Conservation (phyloP, 768 basidiomycete species). For the Pulveroboletus sp. region DNA sequence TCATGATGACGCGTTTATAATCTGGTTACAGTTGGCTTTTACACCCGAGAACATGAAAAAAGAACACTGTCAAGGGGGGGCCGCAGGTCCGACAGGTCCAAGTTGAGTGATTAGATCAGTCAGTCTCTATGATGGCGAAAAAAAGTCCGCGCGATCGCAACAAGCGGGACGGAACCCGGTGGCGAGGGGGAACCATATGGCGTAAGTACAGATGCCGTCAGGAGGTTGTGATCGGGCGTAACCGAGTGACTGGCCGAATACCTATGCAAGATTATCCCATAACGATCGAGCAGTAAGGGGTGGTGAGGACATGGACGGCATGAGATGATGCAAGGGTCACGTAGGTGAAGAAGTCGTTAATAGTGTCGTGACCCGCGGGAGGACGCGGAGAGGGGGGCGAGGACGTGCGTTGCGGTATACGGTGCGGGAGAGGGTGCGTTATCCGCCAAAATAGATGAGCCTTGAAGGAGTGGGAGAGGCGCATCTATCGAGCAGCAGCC, state of each 20-base stretch:
- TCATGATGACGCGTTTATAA: conserved; percentile 13
- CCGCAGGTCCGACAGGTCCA: conserved; percentile 13
- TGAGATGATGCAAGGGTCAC: conserved; percentile 24
- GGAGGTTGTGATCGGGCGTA: conserved; percentile 24
- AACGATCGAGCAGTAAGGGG: conserved; percentile 8
- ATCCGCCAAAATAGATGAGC: conserved; percentile 8
- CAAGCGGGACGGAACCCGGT: conserved; percentile 30
- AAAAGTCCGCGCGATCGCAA: conserved; percentile 25
- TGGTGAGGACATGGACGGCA: conserved; percentile 17
- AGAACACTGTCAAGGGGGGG: conserved; percentile 11
- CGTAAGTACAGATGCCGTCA: conserved; percentile 25
- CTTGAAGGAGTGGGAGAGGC: conserved; percentile 8
- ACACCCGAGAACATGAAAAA: conserved; percentile 13
- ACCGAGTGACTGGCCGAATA: conserved; percentile 12
- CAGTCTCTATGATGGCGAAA: conserved; percentile 9
- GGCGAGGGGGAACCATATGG: conserved; percentile 25
- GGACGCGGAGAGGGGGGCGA: background rate
- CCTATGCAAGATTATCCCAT: conserved; percentile 18
- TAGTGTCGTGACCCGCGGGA: conserved; percentile 13
- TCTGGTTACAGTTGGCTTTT: conserved; percentile 7
- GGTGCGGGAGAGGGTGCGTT: background rate
- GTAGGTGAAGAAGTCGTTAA: conserved; percentile 14
- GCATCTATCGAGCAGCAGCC: conserved; percentile 18
- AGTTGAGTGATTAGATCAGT: conserved; percentile 25
- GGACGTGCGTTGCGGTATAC: background rate